These are phyloP conservation scores for Mycogone perniciosa DNA, from an alignment of 2,329 filamentous ascomycete genomes.

Conservation along the genomic window DNA sequence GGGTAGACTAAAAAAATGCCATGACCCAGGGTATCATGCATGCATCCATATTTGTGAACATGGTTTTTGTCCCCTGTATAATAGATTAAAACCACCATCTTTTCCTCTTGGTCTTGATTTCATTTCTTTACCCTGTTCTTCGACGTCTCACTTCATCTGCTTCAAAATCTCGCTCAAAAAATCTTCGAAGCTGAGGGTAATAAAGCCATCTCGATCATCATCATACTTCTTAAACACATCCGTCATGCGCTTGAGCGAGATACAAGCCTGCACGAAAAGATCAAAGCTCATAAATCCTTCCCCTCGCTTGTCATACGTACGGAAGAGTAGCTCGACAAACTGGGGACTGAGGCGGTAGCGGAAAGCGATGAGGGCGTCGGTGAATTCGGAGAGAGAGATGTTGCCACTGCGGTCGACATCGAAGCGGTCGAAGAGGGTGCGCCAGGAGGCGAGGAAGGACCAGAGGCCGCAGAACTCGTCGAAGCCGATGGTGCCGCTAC, in stretches of 20 bases:
- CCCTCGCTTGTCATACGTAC: constrained; percentile 75
- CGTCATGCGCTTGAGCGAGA: constrained; percentile 95
- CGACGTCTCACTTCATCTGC: constrained; percentile 40
- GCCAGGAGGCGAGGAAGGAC: constrained; percentile 93
- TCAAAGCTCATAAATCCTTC: constrained; percentile 81
- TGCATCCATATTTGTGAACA: background rate
- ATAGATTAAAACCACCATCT: background rate
- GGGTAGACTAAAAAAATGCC: background rate
- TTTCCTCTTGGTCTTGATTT: background rate
- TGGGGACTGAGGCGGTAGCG: constrained; percentile 81
- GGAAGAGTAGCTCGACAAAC: constrained; percentile 81
- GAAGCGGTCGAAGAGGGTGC: constrained; percentile 90
- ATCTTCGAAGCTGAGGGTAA: constrained; percentile 76
- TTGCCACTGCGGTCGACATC: constrained; percentile 81
- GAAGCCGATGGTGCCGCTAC: constrained; percentile 83
- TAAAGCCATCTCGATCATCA: constrained; percentile 90
- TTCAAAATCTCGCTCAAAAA: constrained; percentile 65
- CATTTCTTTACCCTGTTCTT: background rate
- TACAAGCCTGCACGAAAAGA: constrained; percentile 95
- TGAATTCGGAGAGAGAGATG: constrained; percentile 82
- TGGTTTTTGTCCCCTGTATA: background rate
- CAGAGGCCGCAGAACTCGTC: constrained; percentile 95
- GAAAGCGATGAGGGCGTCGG: constrained; percentile 84
- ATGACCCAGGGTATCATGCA: constrained; percentile 12
- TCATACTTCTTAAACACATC: constrained; percentile 99